These are phyloP conservation scores for Lupinus albus DNA, from an alignment of 306 rosid species.

Conservation along the genomic window DNA sequence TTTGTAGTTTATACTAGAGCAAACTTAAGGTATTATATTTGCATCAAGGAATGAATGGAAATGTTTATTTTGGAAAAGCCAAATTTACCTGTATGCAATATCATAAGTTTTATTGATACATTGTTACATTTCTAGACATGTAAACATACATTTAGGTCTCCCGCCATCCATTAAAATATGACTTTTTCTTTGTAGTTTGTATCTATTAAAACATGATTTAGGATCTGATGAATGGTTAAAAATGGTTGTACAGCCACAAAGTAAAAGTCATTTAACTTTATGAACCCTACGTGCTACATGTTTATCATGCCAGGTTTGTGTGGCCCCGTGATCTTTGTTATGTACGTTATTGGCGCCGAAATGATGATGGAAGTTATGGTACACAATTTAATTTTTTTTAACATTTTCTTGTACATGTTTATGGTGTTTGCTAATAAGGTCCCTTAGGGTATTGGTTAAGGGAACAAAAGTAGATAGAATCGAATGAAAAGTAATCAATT, in stretches of 20 bases:
- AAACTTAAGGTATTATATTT: slow-evolving; percentile 20
- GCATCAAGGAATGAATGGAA: slow-evolving; percentile 3
- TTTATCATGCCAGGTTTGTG: slow-evolving; percentile 71
- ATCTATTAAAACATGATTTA: slow-evolving; percentile 12
- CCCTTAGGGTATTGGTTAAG: slow-evolving; percentile 2
- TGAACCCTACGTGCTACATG: slow-evolving; percentile 16
- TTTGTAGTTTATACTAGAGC: slow-evolving; percentile 17
- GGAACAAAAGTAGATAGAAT: slow-evolving; percentile 12
- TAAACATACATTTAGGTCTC: slow-evolving; percentile 9
- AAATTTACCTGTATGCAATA: slow-evolving; percentile 6
- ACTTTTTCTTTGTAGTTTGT: not conserved
- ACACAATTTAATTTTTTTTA: slow-evolving; percentile 40
- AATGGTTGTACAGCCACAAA: slow-evolving; percentile 16
- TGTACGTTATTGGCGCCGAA: slow-evolving; percentile 98
- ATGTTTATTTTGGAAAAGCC: slow-evolving; percentile 20
- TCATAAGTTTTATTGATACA: slow-evolving; percentile 17
- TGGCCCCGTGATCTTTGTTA: slow-evolving; percentile 99
- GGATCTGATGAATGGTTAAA: slow-evolving; percentile 18
- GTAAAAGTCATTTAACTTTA: slow-evolving; percentile 16
- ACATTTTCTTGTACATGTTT: slow-evolving; percentile 9
- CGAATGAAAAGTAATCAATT: slow-evolving; percentile 11
- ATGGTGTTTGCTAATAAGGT: not conserved
- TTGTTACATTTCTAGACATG: slow-evolving; percentile 22
- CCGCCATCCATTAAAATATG: not conserved
- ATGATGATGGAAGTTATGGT: slow-evolving; percentile 99